Evolutionary conservation across 306 rosid species (phyloP).

Genomic region (Cucumis hystrix): DNA sequence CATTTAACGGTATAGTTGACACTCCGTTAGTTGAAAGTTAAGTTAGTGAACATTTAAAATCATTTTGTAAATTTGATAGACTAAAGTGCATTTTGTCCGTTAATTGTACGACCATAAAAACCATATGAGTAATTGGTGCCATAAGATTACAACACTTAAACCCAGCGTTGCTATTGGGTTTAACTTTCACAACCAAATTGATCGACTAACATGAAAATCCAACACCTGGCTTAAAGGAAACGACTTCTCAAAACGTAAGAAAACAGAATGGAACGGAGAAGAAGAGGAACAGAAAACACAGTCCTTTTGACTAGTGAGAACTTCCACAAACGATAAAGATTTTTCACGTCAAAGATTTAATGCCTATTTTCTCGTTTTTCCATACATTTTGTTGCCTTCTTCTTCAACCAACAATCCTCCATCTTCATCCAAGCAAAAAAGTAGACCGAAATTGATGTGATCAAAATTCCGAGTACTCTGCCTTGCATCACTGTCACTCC

Average conservation of each 20-base stretch:
- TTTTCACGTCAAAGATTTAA: constrained; percentile 24
- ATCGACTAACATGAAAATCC: no score
- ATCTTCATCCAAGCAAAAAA: constrained; percentile 9
- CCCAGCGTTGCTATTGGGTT: no score
- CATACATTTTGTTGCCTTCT: constrained; percentile 13
- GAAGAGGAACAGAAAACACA: not conserved
- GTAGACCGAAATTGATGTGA: constrained; percentile 36
- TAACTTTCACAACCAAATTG: no score
- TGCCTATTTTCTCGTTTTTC: constrained; percentile 11
- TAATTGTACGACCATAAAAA: no score
- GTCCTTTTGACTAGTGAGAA: not conserved
- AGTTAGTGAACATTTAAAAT: no score
- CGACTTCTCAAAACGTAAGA: not conserved
- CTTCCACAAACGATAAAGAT: not conserved
- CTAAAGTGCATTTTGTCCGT: no score
- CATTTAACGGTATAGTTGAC: no score
- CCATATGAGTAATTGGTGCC: no score
- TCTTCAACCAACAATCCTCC: not conserved
- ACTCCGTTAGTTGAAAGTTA: no score
- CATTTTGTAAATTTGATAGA: no score
- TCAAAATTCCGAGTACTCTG: constrained; percentile 26
- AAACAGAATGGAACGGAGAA: not conserved
- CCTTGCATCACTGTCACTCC: constrained; percentile 38
- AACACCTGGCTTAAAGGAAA: not conserved
- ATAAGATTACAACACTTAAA: no score